Evolutionary conservation across 192 early-diverging fungal genomes (phyloP).

Genomic region (Mycoemilia scoparia): DNA sequence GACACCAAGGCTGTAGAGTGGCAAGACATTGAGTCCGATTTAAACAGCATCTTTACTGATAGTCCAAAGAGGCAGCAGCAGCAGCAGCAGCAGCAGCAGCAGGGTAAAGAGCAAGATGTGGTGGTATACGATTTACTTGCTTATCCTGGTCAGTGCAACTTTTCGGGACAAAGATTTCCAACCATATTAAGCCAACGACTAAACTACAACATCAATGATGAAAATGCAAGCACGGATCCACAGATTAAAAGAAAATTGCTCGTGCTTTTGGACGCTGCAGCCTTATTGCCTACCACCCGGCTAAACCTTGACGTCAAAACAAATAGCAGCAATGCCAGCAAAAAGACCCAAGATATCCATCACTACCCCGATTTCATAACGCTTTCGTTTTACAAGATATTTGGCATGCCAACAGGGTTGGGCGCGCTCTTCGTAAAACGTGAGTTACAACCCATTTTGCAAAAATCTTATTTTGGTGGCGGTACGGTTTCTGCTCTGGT

Average conservation of each 20-base stretch:
- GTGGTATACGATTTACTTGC: conserved; percentile 58
- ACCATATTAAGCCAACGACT: too few species aligned
- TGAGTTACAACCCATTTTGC: conserved; percentile 14
- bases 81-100: not conserved
- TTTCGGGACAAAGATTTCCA: conserved; percentile 52
- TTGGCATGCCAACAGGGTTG: conserved; percentile 70
- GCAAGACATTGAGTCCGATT: too few species aligned
- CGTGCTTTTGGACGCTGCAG: conserved; percentile 58
- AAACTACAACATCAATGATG: not conserved
- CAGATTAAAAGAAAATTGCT: conserved; percentile 25
- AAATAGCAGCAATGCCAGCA: too few species aligned
- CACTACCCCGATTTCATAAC: conserved; percentile 45
- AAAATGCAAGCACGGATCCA: conserved; percentile 2
- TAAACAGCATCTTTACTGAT: too few species aligned
- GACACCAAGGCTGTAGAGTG: too few species aligned
- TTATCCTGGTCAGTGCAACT: conserved; percentile 76
- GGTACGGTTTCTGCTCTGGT: conserved; percentile 49
- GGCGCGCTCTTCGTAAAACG: conserved; percentile 54
- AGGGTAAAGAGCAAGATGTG: too few species aligned
- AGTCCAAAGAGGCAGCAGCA: too few species aligned
- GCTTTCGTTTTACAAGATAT: conserved; percentile 76
- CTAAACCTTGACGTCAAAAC: conserved; percentile 38
- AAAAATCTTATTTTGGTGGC: conserved; percentile 59
- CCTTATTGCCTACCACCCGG: conserved; percentile 40
- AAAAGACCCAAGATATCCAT: too few species aligned